phyloP scores from a whole-genome alignment of 2,329 filamentous ascomycete genomes.

The Sporothrix phasma region DNA sequence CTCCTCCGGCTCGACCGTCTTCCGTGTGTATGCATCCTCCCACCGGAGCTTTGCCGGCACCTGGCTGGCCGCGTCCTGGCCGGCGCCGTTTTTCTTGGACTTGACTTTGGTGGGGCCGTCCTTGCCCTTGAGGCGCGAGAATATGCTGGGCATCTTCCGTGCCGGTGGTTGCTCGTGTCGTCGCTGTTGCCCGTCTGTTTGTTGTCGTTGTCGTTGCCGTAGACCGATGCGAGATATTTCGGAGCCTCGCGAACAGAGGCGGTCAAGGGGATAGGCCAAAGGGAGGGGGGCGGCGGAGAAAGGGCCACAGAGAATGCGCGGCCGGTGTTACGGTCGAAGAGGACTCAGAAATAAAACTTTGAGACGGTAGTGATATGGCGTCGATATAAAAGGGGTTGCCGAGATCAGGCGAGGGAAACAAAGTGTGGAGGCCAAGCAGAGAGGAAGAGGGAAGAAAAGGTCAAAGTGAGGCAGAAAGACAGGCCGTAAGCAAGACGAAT shows the following conservation, averaged over 20 bases:
- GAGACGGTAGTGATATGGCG: neutral
- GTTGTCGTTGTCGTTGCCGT: neutral
- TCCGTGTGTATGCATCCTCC: constrained; percentile 81
- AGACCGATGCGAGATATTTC: neutral
- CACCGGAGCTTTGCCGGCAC: constrained; percentile 63
- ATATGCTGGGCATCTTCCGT: constrained; percentile 44
- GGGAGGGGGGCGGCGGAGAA: neutral
- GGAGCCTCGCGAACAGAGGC: neutral
- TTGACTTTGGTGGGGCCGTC: constrained; percentile 51
- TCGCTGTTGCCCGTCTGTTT: no score
- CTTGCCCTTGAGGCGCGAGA: constrained; percentile 63
- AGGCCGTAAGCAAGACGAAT: neutral
- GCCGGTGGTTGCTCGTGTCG: neutral
- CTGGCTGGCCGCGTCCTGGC: constrained; percentile 40
- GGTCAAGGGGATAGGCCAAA: neutral
- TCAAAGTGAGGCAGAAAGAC: neutral
- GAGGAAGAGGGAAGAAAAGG: neutral
- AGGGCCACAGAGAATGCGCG: neutral
- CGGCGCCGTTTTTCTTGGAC: constrained; percentile 54
- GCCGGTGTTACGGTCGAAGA: neutral
- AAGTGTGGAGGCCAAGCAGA: no score
- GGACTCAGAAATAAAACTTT: neutral
- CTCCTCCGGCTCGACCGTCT: constrained; percentile 76
- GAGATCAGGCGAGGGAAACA: neutral
- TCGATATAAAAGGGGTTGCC: neutral